Evolutionary conservation across 2,329 filamentous ascomycete genomes (phyloP), one percentile per base, ranked within the genome.

Genomic region (Fusarium succisae): DNA sequence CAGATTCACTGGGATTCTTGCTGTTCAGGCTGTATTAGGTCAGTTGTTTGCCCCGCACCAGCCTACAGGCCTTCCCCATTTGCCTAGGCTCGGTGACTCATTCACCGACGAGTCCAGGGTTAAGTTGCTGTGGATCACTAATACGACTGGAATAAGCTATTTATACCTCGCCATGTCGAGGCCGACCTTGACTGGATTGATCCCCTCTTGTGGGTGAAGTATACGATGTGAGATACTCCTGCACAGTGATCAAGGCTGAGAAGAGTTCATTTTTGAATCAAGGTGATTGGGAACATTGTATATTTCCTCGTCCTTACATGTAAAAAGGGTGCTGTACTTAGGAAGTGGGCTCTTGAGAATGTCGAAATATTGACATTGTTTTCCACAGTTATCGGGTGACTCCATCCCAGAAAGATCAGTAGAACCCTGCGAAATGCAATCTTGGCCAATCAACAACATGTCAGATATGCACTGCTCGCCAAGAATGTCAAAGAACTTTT

Each of bases 181-280:
- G 8, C 7, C 7, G 22, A 1, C 28, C 0, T n/a, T 32, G 47
- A 32, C 14, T 17, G 8, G 3, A 6, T 13, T n/a, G 10, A n/a
- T 17, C 3, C 17, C 28, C 20, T 9, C 7, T 32, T n/a, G 6
- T 1, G 28, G 47, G 4, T 8, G 3, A 32, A 5, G 5, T 5
- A 24, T 14, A 0, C 15, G 3, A 1, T 14, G 5, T 32, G 8
- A 3, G 3, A n/a, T 20, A 14, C 12, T 11, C 6, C 3, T 1
- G 6, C n/a, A 24, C 1, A 20, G 6, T 14, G 17, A 1, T 35
- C 30, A 35, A 24, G n/a, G 4, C 6, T 20, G 2, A 8, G 1
- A 51, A 10, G 7, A 5, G 3, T 0, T 20, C 4, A 15, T 6
- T 2, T 8, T 24, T 0, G 8, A 35, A 35, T 1, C 6, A n/a